Evolutionary conservation across 345 rosid genomes (phyloP).

Genomic region (Heritiera littoralis): DNA sequence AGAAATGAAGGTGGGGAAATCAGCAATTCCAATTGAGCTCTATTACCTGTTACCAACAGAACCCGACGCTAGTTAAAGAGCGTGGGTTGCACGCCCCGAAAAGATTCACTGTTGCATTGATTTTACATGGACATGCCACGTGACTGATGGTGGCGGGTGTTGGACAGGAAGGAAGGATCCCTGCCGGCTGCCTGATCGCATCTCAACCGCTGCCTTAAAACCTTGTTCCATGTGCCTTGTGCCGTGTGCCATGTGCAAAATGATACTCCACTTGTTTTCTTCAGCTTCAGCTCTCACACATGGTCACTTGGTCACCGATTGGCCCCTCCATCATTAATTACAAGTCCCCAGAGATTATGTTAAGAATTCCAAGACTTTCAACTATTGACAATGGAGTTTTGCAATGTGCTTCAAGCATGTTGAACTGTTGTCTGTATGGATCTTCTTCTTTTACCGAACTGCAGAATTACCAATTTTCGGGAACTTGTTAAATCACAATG

Average conservation of each 20-base stretch:
- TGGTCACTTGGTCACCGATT: background rate
- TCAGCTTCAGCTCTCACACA: background rate
- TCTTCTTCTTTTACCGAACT: background rate
- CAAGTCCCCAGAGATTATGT: background rate
- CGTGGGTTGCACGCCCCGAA: background rate
- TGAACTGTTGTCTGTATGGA: background rate
- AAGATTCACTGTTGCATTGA: background rate
- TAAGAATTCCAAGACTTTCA: background rate
- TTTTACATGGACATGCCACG: background rate
- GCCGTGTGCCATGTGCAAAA: conserved; percentile 5
- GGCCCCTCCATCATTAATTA: background rate
- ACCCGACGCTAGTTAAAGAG: too few species aligned
- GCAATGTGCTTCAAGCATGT: background rate
- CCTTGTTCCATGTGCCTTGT: background rate
- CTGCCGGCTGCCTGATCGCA: background rate
- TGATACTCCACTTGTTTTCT: background rate
- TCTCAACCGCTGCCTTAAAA: background rate
- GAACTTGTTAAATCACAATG: background rate
- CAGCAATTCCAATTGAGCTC: too few species aligned
- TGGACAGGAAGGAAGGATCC: background rate
- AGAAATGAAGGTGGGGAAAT: too few species aligned
- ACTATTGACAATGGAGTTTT: background rate
- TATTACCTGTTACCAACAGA: background rate
- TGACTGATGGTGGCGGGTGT: background rate
- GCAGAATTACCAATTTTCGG: background rate